These are phyloP conservation scores for Flaveria linearis DNA, from an alignment of 129 eudicot species.

Conservation along the genomic window DNA sequence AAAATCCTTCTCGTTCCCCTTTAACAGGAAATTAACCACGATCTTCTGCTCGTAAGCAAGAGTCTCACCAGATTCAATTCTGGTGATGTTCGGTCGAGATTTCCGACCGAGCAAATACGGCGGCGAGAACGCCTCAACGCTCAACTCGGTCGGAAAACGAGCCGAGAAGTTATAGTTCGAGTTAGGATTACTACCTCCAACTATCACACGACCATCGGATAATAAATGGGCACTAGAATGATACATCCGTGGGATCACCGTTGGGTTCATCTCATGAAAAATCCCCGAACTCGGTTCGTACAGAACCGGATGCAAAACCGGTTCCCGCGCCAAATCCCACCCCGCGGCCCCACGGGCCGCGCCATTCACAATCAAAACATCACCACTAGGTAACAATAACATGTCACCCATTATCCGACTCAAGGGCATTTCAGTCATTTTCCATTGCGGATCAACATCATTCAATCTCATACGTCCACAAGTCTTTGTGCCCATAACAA, in stretches of 20 bases:
- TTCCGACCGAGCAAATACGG: constrained; percentile 37
- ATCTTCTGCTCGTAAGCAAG: constrained; percentile 24
- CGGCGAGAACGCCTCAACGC: constrained; percentile 49
- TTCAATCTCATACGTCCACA: constrained; percentile 60
- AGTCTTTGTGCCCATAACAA: constrained; percentile 40
- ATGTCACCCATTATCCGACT: constrained; percentile 71
- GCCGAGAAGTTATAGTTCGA: constrained; percentile 42
- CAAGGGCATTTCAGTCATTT: constrained; percentile 68
- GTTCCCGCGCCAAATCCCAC: constrained; percentile 55
- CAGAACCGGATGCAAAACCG: constrained; percentile 51
- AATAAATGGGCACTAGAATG: constrained; percentile 64
- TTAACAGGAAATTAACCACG: constrained; percentile 31
- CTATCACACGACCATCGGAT: constrained; percentile 62
- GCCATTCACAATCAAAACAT: constrained; percentile 66
- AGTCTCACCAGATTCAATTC: constrained; percentile 24
- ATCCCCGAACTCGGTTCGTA: constrained; percentile 41
- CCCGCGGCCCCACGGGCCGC: constrained; percentile 64
- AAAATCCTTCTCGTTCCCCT: constrained; percentile 8
- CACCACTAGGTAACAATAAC: constrained; percentile 59
- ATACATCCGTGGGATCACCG: constrained; percentile 53
- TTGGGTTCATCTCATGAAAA: constrained; percentile 43
- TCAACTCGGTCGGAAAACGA: constrained; percentile 49
- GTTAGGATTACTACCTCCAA: constrained; percentile 62
- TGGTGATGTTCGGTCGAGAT: constrained; percentile 37
- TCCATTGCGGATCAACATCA: constrained; percentile 54